A percentile compares a stretch with the other conserved stretches of the same genome.
Conservation (phyloP, 345 rosid species). For the Raphanus sativus region DNA sequence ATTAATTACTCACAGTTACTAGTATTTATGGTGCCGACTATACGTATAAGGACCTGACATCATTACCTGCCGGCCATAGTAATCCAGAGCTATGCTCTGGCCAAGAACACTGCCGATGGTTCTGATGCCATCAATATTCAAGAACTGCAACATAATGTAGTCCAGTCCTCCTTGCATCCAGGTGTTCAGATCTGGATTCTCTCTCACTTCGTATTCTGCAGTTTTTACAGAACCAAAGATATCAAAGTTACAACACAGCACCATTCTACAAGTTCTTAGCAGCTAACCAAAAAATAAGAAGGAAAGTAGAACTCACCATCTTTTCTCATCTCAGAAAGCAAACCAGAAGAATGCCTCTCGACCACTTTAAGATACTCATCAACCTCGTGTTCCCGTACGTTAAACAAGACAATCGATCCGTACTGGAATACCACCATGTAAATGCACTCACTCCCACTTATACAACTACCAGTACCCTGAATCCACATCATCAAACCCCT, state of each 20-base stretch:
- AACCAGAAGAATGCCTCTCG: conserved; percentile 77
- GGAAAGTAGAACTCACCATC: conserved; percentile 60
- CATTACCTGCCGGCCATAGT: conserved; percentile 93
- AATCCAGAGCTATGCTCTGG: conserved; percentile 94
- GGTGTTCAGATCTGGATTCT: conserved; percentile 62
- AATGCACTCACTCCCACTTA: conserved; percentile 73
- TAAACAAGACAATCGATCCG: conserved; percentile 92
- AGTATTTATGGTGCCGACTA: neutral
- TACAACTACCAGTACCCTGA: conserved; percentile 65
- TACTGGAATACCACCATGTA: conserved; percentile 93
- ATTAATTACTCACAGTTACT: neutral
- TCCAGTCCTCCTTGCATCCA: conserved; percentile 97
- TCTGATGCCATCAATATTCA: conserved; percentile 86
- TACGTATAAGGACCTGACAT: neutral
- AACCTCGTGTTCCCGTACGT: conserved; percentile 74
- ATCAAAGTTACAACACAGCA: neutral
- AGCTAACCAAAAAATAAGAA: neutral
- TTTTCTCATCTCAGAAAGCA: conserved; percentile 93
- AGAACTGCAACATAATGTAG: conserved; percentile 81
- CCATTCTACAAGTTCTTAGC: neutral
- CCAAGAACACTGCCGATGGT: conserved; percentile 95
- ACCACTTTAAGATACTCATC: conserved; percentile 84
- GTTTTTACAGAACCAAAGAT: conserved; percentile 33
- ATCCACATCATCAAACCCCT: conserved; percentile 31
- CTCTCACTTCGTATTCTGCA: conserved; percentile 92